Conservation (phyloP, 2,329 filamentous ascomycete genomes). For the Aspergillus terreus region DNA sequence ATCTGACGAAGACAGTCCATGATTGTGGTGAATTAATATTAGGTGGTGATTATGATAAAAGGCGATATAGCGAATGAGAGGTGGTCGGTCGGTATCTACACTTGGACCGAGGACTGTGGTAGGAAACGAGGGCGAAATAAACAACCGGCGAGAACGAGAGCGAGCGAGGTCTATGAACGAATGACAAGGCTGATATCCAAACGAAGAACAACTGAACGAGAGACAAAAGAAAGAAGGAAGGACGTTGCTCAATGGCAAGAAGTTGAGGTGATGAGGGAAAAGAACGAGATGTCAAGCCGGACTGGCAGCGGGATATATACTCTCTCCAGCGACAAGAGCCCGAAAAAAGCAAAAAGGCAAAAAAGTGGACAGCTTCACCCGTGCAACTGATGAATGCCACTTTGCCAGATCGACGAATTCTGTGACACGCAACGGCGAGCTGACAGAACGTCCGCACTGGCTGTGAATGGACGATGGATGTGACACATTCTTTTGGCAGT, state of each 20-base stretch:
- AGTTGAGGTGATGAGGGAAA: conserved; percentile 15
- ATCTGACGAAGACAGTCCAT: conserved; percentile 39
- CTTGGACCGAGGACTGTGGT: conserved; percentile 1
- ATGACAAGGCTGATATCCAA: conserved; percentile 1
- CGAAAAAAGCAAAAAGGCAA: conserved; percentile 15
- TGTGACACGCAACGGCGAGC: conserved; percentile 12
- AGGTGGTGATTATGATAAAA: conserved; percentile 1
- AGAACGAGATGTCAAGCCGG: conserved; percentile 14
- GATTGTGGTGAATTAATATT: background rate
- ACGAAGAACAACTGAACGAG: conserved; percentile 5
- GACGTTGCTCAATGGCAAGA: conserved; percentile 4
- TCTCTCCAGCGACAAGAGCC: background rate
- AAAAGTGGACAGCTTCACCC: conserved; percentile 18
- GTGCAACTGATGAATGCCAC: conserved; percentile 14
- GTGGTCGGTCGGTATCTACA: conserved; percentile 5
- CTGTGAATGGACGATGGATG: conserved; percentile 3
- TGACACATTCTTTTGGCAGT: conserved; percentile 18
- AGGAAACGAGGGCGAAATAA: background rate
- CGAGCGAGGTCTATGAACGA: conserved; percentile 1
- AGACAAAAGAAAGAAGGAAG: conserved; percentile 8
- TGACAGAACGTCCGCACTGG: conserved; percentile 1
- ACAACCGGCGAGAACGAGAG: background rate
- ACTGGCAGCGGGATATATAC: background rate
- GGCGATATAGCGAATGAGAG: background rate
- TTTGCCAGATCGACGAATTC: conserved; percentile 14